Percentiles rank a stretch among this genome's conserved stretches.
Evolutionary conservation across 768 basidiomycete species (phyloP).

Genomic region (Boletus reticuloceps): DNA sequence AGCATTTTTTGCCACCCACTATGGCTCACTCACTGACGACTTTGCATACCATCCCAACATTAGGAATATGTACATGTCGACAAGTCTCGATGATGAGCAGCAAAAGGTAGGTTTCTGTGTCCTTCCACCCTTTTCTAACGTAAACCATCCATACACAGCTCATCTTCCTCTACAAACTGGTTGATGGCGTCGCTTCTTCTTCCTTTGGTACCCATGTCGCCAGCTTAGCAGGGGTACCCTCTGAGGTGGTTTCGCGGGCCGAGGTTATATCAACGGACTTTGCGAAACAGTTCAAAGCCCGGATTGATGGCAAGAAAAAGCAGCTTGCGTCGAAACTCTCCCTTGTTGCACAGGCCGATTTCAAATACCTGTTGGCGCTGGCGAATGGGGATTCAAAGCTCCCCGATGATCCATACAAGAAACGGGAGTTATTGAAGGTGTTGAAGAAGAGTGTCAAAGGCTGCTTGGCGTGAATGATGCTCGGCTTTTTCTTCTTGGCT

Average conservation of each 20-base stretch:
- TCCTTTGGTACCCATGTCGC: slow-evolving; percentile 96
- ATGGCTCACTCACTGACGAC: slow-evolving; percentile 93
- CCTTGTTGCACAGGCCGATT: slow-evolving; percentile 85
- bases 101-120: slow-evolving; percentile 56
- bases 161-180: slow-evolving; percentile 92
- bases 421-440: slow-evolving; percentile 50
- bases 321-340: slow-evolving; percentile 61
- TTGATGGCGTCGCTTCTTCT: slow-evolving; percentile 80
- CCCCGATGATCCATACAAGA: slow-evolving; percentile 52
- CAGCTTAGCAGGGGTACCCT: slow-evolving; percentile 88
- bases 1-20: slow-evolving; percentile 97
- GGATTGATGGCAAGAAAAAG: slow-evolving; percentile 58
- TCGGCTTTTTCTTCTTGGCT: background rate
- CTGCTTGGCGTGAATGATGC: slow-evolving; percentile 19
- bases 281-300: slow-evolving; percentile 82
- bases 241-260: slow-evolving; percentile 82
- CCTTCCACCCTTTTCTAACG: background rate
- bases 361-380: slow-evolving; percentile 70
- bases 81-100: slow-evolving; percentile 89
- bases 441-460: slow-evolving; percentile 46
- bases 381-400: slow-evolving; percentile 52
- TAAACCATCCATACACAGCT: slow-evolving; percentile 46
- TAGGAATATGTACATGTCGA: slow-evolving; percentile 94
- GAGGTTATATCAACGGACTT: slow-evolving; percentile 85
- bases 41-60: slow-evolving; percentile 91